phyloP scores from a whole-genome alignment of 495 filamentous ascomycete species.

The Durotheca rogersii region DNA sequence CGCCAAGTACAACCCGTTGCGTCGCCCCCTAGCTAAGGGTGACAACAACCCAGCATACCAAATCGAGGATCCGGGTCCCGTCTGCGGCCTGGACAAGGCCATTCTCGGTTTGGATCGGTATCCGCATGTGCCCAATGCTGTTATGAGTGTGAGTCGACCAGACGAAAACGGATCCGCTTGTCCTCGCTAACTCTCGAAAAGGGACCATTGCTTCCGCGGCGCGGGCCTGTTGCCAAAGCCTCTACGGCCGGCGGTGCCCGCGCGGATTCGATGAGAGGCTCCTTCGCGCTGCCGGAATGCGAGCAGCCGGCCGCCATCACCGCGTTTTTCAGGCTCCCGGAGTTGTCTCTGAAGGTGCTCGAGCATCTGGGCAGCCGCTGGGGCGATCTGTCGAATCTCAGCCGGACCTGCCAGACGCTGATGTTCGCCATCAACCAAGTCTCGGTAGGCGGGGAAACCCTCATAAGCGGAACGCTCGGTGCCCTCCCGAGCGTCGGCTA shows the following conservation, averaged over 20 bases:
- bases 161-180: neutral
- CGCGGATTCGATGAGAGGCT: neutral
- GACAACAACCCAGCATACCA: conserved; percentile 16
- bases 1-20: conserved; percentile 11
- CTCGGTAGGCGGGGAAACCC: conserved; percentile 5
- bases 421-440: conserved; percentile 6
- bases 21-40: neutral
- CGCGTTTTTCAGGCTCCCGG: conserved; percentile 6
- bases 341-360: conserved; percentile 13
- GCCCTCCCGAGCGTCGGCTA: conserved; percentile 2
- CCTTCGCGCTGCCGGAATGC: neutral
- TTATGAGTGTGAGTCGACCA: conserved; percentile 25
- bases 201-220: conserved; percentile 15
- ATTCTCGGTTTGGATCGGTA: conserved; percentile 17
- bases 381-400: conserved; percentile 25
- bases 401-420: conserved; percentile 14
- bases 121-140: conserved; percentile 4
- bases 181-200: conserved; percentile 5
- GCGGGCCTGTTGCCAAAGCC: no score
- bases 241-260: no score
- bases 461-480: neutral
- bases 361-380: conserved; percentile 12
- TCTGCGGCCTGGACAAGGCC: neutral
- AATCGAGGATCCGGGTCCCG: neutral
- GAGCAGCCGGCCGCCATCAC: conserved; percentile 4